phyloP scores from a whole-genome alignment of 83 land plant species.

The Picea abies region DNA sequence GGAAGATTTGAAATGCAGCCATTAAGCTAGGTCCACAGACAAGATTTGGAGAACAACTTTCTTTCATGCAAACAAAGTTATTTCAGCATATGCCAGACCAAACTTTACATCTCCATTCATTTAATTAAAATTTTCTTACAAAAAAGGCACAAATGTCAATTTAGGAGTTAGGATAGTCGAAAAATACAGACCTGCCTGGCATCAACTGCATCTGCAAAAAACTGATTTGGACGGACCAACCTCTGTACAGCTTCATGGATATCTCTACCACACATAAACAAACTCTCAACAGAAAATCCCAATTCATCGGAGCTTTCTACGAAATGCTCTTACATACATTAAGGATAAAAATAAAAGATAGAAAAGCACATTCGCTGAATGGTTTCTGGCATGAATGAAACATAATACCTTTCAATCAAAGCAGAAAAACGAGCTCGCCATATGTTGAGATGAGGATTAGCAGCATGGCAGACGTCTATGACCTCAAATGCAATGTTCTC shows the following conservation, averaged over 20 bases:
- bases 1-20: not conserved
- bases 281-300: constrained; percentile 3
- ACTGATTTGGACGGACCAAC: constrained; percentile 77
- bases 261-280: constrained; percentile 49
- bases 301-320: not conserved
- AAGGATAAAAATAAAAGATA: not conserved
- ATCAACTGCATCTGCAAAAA: constrained; percentile 92
- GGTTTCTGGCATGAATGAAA: not conserved
- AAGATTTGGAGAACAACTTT: not conserved
- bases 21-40: not conserved
- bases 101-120: not conserved
- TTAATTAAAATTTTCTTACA: not conserved
- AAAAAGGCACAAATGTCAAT: not conserved
- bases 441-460: constrained; percentile 58
- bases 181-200: constrained; percentile 66
- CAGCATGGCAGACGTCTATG: constrained; percentile 65
- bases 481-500: constrained; percentile 96
- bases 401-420: constrained; percentile 72
- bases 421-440: constrained; percentile 93
- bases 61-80: not conserved
- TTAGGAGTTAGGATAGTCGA: not conserved
- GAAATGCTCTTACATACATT: not conserved
- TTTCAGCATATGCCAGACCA: not conserved
- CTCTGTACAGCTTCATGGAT: constrained; percentile 78
- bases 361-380: not conserved